Percentiles rank a stretch among this genome's conserved stretches.
Evolutionary conservation across 495 filamentous ascomycete species (phyloP).

Genomic region (Penicillium psychrofluorescens): DNA sequence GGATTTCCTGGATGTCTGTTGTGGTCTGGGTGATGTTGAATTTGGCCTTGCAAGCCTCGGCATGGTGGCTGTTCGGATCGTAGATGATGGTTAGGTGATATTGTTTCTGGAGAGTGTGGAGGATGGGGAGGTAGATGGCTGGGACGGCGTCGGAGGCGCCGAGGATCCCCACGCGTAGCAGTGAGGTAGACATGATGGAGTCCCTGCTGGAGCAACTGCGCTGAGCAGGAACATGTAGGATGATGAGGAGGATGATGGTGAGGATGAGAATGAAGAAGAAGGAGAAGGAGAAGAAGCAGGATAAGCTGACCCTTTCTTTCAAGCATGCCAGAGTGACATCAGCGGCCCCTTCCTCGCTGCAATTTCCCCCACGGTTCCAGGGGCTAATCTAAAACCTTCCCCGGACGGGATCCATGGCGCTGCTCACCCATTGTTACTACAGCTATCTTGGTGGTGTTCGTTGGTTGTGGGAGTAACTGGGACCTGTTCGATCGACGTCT

Average conservation of each 20-base stretch:
- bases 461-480: too few species aligned
- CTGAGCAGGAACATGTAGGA: neutral
- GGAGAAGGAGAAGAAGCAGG: neutral
- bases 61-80: conserved; percentile 20
- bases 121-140: conserved; percentile 41
- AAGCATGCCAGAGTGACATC: conserved; percentile 7
- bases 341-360: neutral
- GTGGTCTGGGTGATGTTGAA: conserved; percentile 9
- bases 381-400: neutral
- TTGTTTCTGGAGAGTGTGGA: conserved; percentile 29
- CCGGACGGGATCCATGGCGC: conserved; percentile 1
- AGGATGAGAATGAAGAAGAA: neutral
- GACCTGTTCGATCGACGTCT: too few species aligned
- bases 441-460: too few species aligned
- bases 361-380: neutral
- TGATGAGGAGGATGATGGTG: neutral
- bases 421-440: neutral
- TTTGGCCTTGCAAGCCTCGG: conserved; percentile 2
- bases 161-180: conserved; percentile 39
- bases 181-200: conserved; percentile 12
- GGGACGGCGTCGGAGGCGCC: conserved; percentile 38
- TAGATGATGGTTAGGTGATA: conserved; percentile 36
- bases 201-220: neutral
- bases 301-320: neutral
- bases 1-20: conserved; percentile 6